Evolutionary conservation across 768 basidiomycete species (phyloP).

Genomic region (Trametes villosa): DNA sequence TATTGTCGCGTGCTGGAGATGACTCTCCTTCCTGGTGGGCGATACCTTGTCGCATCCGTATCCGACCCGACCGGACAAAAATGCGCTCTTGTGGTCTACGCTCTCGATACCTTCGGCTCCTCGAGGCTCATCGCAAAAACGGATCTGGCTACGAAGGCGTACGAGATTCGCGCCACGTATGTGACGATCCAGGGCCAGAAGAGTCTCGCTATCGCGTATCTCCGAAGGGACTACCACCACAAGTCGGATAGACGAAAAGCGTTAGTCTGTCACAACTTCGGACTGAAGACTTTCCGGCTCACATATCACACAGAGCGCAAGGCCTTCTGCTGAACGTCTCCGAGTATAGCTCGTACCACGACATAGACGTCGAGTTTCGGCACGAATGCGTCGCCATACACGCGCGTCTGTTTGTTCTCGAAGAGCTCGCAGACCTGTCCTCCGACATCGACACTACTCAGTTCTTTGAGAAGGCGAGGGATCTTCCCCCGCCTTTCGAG

Average conservation of each 20-base stretch:
- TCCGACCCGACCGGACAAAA: constrained; percentile 44
- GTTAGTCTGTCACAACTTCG: not conserved
- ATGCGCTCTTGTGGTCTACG: constrained; percentile 57
- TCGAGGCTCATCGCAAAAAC: constrained; percentile 50
- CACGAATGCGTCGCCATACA: constrained; percentile 51
- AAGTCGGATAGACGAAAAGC: constrained; percentile 2
- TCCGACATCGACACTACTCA: constrained; percentile 42
- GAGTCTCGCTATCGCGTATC: constrained; percentile 59
- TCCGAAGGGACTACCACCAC: constrained; percentile 41
- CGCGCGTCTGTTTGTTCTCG: constrained; percentile 47
- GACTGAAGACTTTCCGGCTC: too few species aligned
- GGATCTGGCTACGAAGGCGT: constrained; percentile 54
- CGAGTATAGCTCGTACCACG: constrained; percentile 39
- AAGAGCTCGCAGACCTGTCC: constrained; percentile 47
- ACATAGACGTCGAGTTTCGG: constrained; percentile 46
- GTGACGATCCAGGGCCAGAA: constrained; percentile 45
- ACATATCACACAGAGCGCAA: not conserved
- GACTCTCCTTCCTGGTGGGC: constrained; percentile 68
- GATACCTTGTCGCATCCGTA: constrained; percentile 66
- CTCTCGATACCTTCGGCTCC: constrained; percentile 53
- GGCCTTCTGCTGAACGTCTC: constrained; percentile 35
- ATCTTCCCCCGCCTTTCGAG: constrained; percentile 46
- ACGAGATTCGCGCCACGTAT: constrained; percentile 63
- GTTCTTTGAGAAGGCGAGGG: constrained; percentile 41
- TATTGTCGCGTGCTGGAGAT: constrained; percentile 53